Evolutionary conservation across 148 eudicot genomes (phyloP).

Genomic region (Vaccinium vitisidaea): DNA sequence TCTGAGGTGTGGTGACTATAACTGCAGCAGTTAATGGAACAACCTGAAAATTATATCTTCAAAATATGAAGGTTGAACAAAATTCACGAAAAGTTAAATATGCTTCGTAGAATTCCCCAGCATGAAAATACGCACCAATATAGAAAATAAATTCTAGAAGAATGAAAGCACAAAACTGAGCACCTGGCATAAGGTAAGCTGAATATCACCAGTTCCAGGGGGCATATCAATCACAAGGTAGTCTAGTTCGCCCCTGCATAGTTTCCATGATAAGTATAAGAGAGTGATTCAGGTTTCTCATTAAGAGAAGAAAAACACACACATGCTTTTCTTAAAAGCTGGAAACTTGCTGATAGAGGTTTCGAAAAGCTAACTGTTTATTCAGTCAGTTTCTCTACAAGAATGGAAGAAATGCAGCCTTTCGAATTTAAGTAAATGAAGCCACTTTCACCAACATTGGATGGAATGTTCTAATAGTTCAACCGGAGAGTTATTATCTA

Average conservation of each 20-base stretch:
- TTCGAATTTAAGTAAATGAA: not conserved
- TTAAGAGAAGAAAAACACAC: not conserved
- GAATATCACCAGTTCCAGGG: constrained; percentile 99
- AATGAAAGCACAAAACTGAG: constrained; percentile 12
- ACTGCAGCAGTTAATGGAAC: constrained; percentile 98
- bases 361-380: not conserved
- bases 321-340: not conserved
- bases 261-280: not conserved
- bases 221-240: constrained; percentile 99
- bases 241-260: constrained; percentile 92
- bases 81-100: not conserved
- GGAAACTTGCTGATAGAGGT: not conserved
- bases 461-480: not conserved
- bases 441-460: not conserved
- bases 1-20: constrained; percentile 97
- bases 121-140: not conserved
- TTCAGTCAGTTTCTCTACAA: not conserved
- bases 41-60: constrained; percentile 47
- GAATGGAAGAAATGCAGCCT: not conserved
- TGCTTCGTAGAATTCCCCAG: not conserved
- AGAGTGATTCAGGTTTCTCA: not conserved
- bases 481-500: not conserved
- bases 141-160: constrained; percentile 3
- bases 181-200: constrained; percentile 97
- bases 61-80: constrained; percentile 8